Evolutionary conservation across 2,329 filamentous ascomycete species (phyloP).

Genomic region (Metarhizium sp.): DNA sequence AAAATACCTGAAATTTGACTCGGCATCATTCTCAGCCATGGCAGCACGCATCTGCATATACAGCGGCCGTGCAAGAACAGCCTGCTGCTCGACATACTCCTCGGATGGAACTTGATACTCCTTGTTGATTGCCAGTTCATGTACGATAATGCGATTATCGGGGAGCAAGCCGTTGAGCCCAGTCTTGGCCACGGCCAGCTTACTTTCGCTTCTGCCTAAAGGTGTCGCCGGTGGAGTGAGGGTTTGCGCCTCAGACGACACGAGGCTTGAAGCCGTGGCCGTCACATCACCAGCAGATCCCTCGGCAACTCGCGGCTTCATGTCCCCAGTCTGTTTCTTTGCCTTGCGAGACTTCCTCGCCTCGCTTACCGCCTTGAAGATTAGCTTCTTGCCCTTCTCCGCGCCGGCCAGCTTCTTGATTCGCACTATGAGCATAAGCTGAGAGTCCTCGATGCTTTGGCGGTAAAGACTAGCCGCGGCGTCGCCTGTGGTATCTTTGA

Average conservation of each 20-base stretch:
- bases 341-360: slow-evolving; percentile 55
- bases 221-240: slow-evolving; percentile 46
- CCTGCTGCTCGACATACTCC: slow-evolving; percentile 49
- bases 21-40: slow-evolving; percentile 56
- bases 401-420: slow-evolving; percentile 71
- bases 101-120: slow-evolving; percentile 63
- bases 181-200: slow-evolving; percentile 24
- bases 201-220: slow-evolving; percentile 28
- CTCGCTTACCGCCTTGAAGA: slow-evolving; percentile 65
- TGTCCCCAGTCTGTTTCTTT: slow-evolving; percentile 60
- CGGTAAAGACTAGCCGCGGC: slow-evolving; percentile 68
- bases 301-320: slow-evolving; percentile 57
- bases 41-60: slow-evolving; percentile 51
- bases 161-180: slow-evolving; percentile 51
- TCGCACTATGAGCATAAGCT: slow-evolving; percentile 66
- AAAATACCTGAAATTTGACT: slow-evolving; percentile 58
- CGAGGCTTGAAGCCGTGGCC: slow-evolving; percentile 26
- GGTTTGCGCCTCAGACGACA: slow-evolving; percentile 35
- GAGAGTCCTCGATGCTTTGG: slow-evolving; percentile 72
- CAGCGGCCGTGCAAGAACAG: slow-evolving; percentile 36
- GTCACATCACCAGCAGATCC: slow-evolving; percentile 26
- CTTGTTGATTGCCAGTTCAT: slow-evolving; percentile 72
- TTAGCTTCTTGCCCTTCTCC: slow-evolving; percentile 61
- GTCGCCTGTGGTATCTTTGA: slow-evolving; percentile 68
- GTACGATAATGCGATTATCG: slow-evolving; percentile 64